These are phyloP conservation scores for Blepharisma stoltei DNA, from an alignment of 73 alveolate species.

Conservation along the genomic window DNA sequence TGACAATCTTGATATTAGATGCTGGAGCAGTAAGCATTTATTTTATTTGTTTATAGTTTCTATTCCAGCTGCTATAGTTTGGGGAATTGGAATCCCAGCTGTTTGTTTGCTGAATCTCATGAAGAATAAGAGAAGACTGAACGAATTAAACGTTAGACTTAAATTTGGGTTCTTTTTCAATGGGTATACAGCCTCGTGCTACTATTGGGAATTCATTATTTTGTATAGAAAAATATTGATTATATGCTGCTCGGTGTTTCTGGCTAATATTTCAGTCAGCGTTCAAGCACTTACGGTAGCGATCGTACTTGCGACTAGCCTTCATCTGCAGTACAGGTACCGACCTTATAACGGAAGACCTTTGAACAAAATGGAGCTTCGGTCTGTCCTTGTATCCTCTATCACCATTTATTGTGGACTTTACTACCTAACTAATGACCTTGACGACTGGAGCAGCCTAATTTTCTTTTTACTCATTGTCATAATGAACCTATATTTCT, in stretches of 20 bases:
- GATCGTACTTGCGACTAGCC: neutral
- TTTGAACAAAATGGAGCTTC: conserved; percentile 30
- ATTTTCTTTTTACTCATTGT: too few relatives aligned
- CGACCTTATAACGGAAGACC: neutral
- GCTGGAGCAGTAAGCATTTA: conserved; percentile 41
- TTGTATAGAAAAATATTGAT: conserved; percentile 29
- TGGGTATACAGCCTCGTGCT: conserved; percentile 49
- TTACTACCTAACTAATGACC: too few relatives aligned
- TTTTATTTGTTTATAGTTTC: conserved; percentile 28
- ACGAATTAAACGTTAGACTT: conserved; percentile 31
- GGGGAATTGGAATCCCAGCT: conserved; percentile 44
- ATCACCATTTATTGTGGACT: too few relatives aligned
- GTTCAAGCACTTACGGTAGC: conserved; percentile 8
- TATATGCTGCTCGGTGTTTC: conserved; percentile 19
- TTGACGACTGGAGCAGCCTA: too few relatives aligned
- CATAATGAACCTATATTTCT: too few relatives aligned
- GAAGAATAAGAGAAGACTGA: conserved; percentile 33
- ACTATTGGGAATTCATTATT: conserved; percentile 55
- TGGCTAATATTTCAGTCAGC: neutral
- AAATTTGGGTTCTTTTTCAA: conserved; percentile 53
- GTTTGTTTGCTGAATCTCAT: conserved; percentile 24
- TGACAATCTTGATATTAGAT: conserved; percentile 41
- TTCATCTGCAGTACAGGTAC: neutral
- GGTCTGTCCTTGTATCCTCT: conserved; percentile 31
- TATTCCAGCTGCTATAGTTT: conserved; percentile 29